A percentile compares a stretch with the other conserved stretches of the same genome.
Conservation (phyloP, 164 flowering plant species). For the Liquidambar formosana region DNA sequence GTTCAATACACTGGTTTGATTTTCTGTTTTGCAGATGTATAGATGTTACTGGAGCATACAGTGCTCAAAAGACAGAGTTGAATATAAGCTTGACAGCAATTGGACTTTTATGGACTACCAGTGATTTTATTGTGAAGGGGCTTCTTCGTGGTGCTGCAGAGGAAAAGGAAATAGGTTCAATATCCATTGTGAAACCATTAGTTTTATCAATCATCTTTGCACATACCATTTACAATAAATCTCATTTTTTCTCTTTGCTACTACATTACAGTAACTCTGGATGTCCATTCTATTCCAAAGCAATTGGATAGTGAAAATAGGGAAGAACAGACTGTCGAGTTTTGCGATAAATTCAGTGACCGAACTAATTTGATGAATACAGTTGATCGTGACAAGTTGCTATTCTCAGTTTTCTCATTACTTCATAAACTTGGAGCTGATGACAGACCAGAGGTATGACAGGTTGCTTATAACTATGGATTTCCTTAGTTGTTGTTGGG, state of each 20-base stretch:
- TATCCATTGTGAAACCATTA: neutral
- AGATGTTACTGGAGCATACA: slow-evolving; percentile 95
- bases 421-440: slow-evolving; percentile 92
- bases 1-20: no score
- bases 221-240: neutral
- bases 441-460: slow-evolving; percentile 93
- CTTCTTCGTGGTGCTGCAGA: slow-evolving; percentile 32
- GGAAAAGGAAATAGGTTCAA: slow-evolving; percentile 52
- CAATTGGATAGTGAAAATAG: slow-evolving; percentile 27
- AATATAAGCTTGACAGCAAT: slow-evolving; percentile 98
- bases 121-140: slow-evolving; percentile 90
- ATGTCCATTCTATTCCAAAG: slow-evolving; percentile 27
- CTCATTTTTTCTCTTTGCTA: slow-evolving; percentile 2
- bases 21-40: slow-evolving; percentile 80
- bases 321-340: slow-evolving; percentile 23
- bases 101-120: slow-evolving; percentile 91
- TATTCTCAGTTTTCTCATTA: slow-evolving; percentile 78
- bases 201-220: slow-evolving; percentile 2
- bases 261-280: slow-evolving; percentile 28
- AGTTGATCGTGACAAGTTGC: slow-evolving; percentile 57
- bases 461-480: slow-evolving; percentile 1
- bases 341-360: slow-evolving; percentile 22
- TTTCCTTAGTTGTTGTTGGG: neutral
- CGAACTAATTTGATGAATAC: slow-evolving; percentile 28
- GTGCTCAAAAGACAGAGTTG: slow-evolving; percentile 87